Evolutionary conservation across 805 yeast genomes (phyloP), one percentile per base, ranked within the genome.

Genomic region (Hanseniaspora hatyaiensis): DNA sequence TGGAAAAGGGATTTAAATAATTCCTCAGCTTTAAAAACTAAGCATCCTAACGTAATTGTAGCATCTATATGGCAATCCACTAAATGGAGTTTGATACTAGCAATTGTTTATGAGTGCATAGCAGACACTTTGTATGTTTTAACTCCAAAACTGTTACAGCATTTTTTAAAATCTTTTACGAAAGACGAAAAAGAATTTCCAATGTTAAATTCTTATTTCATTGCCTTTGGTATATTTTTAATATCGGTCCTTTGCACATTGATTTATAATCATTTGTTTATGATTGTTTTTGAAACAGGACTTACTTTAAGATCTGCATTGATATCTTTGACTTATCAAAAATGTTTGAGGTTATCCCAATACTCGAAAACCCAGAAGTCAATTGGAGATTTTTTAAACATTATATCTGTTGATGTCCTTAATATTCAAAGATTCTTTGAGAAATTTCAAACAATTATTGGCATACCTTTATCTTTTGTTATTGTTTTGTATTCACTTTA

Each of bases 381-480:
- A 1, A 73, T 88, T 2, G 94, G 95, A 54, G 94, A 84, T 53
- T 82, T 86, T 45, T 72, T 85, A 53, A 85, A 83, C 56, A 69
- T 80, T 57, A 73, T 83, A 69, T 75, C 92, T 16, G 88, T 82
- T 28, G 96, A 86, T 65, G 77, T 82, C 11, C 65, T 66, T 40
- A 69, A 82, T 52, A 65, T 85, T 24, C 82, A 78, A 57, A 77
- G 74, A 32, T 63, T 82, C 47, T 61, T 75, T n/a, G 67, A 68
- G 39, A 70, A 73, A 51, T 62, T 78, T 22, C 79, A 75, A 53
- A 67, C 71, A 3, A 55, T 79, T 50, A 63, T 80, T 20, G 71
- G 81, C 37, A 75, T 79, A 1, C 86, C 86, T 4, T 60, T 76
- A 15, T 69, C 77, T 50, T 63, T 80, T 31, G 59, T 73, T 0